Evolutionary conservation across 192 early-diverging fungal species (phyloP).

Genomic region (Mortierella alpina): DNA sequence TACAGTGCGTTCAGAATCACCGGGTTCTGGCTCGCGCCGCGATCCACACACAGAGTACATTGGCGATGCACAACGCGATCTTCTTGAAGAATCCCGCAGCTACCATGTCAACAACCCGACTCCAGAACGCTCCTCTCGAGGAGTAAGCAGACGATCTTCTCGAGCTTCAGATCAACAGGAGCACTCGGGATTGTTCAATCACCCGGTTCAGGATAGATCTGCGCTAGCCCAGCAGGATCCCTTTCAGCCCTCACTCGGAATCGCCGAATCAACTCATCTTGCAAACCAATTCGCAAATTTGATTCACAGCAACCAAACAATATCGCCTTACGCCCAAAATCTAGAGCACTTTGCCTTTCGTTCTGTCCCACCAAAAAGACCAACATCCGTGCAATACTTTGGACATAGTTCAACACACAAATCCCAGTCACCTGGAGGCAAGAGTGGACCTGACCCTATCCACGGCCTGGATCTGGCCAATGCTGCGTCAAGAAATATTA

Average conservation of each 20-base stretch:
- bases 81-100: conserved; percentile 44
- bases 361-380: conserved; percentile 59
- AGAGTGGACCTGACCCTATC: conserved; percentile 21
- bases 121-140: not conserved
- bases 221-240: conserved; percentile 12
- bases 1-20: conserved; percentile 49
- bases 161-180: conserved; percentile 12
- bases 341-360: conserved; percentile 86
- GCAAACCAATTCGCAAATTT: conserved; percentile 90
- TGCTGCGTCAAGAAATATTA: conserved; percentile 10
- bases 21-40: conserved; percentile 37
- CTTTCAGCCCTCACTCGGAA: conserved; percentile 12
- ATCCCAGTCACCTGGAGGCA: conserved; percentile 18
- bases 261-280: conserved; percentile 72
- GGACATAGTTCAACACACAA: not conserved
- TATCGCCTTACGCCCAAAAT: conserved; percentile 85
- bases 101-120: conserved; percentile 17
- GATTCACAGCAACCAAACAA: conserved; percentile 86
- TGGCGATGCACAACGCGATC: conserved; percentile 22
- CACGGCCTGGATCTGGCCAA: conserved; percentile 14
- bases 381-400: conserved; percentile 43
- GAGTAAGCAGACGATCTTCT: conserved; percentile 33
- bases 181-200: not conserved
- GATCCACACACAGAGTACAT: conserved; percentile 48
- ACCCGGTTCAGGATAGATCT: conserved; percentile 15